Conservation (phyloP, 495 filamentous ascomycete genomes). For the Corynascus novoguineensis region DNA sequence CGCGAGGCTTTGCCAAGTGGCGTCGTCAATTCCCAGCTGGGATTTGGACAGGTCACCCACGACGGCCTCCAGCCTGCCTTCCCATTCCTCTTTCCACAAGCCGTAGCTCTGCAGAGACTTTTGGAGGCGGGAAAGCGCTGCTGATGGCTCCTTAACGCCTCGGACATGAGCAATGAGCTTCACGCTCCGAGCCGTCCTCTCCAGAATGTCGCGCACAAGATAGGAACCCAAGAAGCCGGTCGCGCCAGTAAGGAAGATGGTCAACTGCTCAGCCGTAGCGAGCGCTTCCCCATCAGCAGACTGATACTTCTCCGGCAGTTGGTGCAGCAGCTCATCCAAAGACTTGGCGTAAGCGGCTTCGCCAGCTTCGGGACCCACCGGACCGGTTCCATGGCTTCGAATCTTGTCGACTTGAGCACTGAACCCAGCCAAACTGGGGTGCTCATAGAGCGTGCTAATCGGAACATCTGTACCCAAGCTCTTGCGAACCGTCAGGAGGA, state of each 20-base stretch:
- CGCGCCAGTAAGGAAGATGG: constrained; percentile 80
- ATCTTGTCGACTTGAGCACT: constrained; percentile 68
- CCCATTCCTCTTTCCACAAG: constrained; percentile 73
- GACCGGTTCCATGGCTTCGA: constrained; percentile 29
- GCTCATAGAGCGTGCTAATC: constrained; percentile 71
- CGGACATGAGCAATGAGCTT: constrained; percentile 78
- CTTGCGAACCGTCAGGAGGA: constrained; percentile 63
- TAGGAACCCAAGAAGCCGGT: constrained; percentile 89
- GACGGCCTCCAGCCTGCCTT: constrained; percentile 54
- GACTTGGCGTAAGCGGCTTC: constrained; percentile 65
- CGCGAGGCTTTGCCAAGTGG: constrained; percentile 57
- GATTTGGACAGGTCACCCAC: constrained; percentile 68
- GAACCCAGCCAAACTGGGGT: constrained; percentile 68
- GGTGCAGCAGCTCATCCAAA: constrained; percentile 42
- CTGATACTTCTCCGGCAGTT: constrained; percentile 35
- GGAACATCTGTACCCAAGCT: constrained; percentile 60
- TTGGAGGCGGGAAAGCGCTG: constrained; percentile 47
- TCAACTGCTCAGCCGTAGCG: constrained; percentile 38
- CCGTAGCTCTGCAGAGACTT: constrained; percentile 65
- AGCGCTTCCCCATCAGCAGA: constrained; percentile 30
- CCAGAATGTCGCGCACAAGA: constrained; percentile 68
- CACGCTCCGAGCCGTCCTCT: constrained; percentile 48
- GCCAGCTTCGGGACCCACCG: constrained; percentile 45
- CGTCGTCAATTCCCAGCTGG: constrained; percentile 61
- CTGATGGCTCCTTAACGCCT: constrained; percentile 45